Evolutionary conservation across 257 asterid species (phyloP), one percentile per base, ranked within the genome.

Genomic region (Leonotis leonurus): DNA sequence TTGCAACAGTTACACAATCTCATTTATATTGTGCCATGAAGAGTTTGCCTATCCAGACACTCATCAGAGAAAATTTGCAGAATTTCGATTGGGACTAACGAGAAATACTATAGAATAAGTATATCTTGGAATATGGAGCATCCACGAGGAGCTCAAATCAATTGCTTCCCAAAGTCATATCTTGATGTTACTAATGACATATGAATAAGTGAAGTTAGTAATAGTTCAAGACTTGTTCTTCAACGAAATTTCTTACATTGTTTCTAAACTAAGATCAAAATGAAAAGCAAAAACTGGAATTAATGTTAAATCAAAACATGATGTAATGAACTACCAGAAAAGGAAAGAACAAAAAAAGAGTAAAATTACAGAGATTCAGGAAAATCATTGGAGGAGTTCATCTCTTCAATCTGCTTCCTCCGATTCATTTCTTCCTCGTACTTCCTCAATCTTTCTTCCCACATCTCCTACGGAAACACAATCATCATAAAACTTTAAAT

Each of bases 371-470:
- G 69, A 20, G 85, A 74, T 40, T 85, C 85, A 55, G 71, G 81
- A 56, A 82, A 49, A 54, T 84, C 87, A 32, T 39, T 71, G 45
- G 93, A 51, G 7, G 63, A 36, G 10, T 17, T 54, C 13, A 70
- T 51, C 63, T 81, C 85, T 58, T 77, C 77, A 37, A 35, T 56
- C 63, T 36, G 52, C 43, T 74, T 75, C 68, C 75, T 78, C 60
- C 71, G 75, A 69, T 78, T 85, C 78, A 78, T 33, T 69, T 91
- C 96, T 76, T 88, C 88, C 77, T 88, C 98, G 52, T 91, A 91
- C 74, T 82, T 82, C 73, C 63, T 84, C 88, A 91, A 67, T 74
- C 95, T 85, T 69, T 81, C 84, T 14, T 85, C 68, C 97, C 95
- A 87, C 85, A 86, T 83, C 65, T 83, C 94, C 97, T 85, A 67